phyloP scores from a whole-genome alignment of 1,139 yeast species.

The Eremothecium cymbalariae region DNA sequence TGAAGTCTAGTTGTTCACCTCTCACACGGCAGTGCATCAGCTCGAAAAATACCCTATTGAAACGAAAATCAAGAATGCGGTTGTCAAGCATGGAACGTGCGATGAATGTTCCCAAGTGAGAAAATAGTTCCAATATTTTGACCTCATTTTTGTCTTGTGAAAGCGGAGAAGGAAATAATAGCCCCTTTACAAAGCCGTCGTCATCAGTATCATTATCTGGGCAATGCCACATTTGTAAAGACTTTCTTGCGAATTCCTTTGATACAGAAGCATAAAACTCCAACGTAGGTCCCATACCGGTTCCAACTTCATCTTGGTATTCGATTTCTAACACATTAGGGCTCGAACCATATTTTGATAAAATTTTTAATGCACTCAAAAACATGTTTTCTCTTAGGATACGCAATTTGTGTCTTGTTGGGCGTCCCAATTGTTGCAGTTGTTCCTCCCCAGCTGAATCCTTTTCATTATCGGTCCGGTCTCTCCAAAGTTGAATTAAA shows the following conservation, averaged over 20 bases:
- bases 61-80: conserved; percentile 73
- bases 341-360: conserved; percentile 67
- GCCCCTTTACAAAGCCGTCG: conserved; percentile 42
- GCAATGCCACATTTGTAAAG: conserved; percentile 63
- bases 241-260: conserved; percentile 54
- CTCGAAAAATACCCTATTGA: conserved; percentile 64
- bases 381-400: conserved; percentile 64
- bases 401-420: conserved; percentile 73
- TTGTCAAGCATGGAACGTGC: conserved; percentile 85
- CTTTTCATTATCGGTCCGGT: conserved; percentile 40
- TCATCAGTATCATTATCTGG: conserved; percentile 21
- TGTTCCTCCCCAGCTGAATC: conserved; percentile 22
- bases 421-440: conserved; percentile 54
- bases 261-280: conserved; percentile 86
- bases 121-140: conserved; percentile 47
- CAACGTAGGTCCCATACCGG: conserved; percentile 92
- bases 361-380: conserved; percentile 72
- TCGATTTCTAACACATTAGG: conserved; percentile 84
- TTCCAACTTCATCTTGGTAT: conserved; percentile 87
- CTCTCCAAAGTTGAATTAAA: conserved; percentile 71
- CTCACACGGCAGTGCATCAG: conserved; percentile 30
- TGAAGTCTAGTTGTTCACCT: conserved; percentile 6
- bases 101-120: conserved; percentile 68
- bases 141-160: conserved; percentile 36
- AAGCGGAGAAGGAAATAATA: conserved; percentile 71